Base-by-base conservation (phyloP, 1,139 yeast species). In the Geotrichum klebahnii region DNA sequence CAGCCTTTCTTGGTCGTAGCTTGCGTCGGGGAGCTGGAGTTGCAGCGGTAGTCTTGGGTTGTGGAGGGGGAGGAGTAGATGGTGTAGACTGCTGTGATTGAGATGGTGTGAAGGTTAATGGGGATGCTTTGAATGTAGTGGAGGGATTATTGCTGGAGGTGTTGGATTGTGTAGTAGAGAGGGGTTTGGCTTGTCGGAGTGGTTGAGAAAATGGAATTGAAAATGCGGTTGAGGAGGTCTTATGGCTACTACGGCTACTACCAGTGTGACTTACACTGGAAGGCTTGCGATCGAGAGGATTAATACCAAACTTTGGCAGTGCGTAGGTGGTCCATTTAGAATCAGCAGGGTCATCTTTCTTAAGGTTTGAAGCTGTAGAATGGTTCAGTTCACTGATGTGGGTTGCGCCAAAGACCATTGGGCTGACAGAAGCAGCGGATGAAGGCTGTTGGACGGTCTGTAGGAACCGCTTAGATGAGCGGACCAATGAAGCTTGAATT, bases 1-100 rank as follows among this genome's bases (percentile, higher is more conserved):
- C 82, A 1, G 97, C 96, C 69, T 87, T 92, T 60, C 89, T 77
- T 2, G 97, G 96, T 61, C 81, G 79, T 53, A 90, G 73, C 32
- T 79, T 76, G 68, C 96, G 79, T 68, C 69, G 64, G 48, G 68
- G 76, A 69, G 57, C 56, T 31, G 56, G 52, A 1, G 60, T 48
- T 1, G 59, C 31, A n/a, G 49, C 46, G 8, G 52, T 32, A n/a
- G n/a, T n/a, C 32, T 48, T 33, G 40, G 59, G 52, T 39, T 14
- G 50, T 46, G 75, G 70, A 64, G 79, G 64, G 63, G 76, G 54
- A 69, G 79, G 54, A 16, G 43, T 28, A 19, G 32, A 10, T 29
- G 31, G 29, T 35, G 33, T 22, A 3, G 31, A 14, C 6, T 38
- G 6, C 19, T 35, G 23, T 17, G 43, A 39, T 2, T 16, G 3